These are phyloP conservation scores for Lichtheimia ornata DNA, from an alignment of 371 early-diverging fungal species.

Conservation along the genomic window DNA sequence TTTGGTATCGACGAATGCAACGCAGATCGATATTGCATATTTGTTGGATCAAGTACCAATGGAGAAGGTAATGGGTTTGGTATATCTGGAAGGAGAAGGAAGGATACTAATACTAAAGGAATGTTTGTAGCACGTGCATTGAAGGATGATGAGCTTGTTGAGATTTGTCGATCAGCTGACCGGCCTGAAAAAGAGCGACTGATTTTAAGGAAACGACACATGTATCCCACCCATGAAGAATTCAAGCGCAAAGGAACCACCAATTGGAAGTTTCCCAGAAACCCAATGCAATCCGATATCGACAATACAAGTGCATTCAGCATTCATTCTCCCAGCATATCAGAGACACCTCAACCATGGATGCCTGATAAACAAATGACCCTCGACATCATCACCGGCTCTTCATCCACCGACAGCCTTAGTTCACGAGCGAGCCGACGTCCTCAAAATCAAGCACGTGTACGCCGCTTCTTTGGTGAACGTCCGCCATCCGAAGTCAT, in stretches of 20 bases:
- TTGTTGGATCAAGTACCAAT: conserved; percentile 61
- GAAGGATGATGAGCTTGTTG: conserved; percentile 69
- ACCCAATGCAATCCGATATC: conserved; percentile 6
- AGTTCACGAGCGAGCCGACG: background rate
- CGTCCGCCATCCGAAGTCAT: conserved; percentile 93
- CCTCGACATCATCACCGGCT: conserved; percentile 29
- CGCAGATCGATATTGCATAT: conserved; percentile 65
- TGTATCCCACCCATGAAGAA: conserved; percentile 62
- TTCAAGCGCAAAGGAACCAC: conserved; percentile 58
- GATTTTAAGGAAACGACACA: conserved; percentile 75
- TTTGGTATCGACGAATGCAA: conserved; percentile 64
- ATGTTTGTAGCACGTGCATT: conserved; percentile 56
- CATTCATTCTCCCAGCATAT: background rate
- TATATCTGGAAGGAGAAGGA: too few relatives aligned
- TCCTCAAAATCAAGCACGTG: conserved; percentile 12
- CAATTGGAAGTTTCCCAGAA: conserved; percentile 14
- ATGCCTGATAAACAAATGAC: conserved; percentile 30
- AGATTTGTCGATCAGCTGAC: conserved; percentile 69
- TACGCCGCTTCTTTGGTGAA: conserved; percentile 81
- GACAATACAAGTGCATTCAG: conserved; percentile 1
- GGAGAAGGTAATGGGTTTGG: conserved; percentile 47
- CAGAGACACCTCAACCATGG: conserved; percentile 6
- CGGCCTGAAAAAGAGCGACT: conserved; percentile 76
- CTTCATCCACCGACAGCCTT: conserved; percentile 10
- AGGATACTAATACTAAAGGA: too few relatives aligned